A percentile compares a stretch with the other conserved stretches of the same genome.
phyloP scores from a whole-genome alignment of 768 basidiomycete species.

The Cystobasidium ongulense region DNA sequence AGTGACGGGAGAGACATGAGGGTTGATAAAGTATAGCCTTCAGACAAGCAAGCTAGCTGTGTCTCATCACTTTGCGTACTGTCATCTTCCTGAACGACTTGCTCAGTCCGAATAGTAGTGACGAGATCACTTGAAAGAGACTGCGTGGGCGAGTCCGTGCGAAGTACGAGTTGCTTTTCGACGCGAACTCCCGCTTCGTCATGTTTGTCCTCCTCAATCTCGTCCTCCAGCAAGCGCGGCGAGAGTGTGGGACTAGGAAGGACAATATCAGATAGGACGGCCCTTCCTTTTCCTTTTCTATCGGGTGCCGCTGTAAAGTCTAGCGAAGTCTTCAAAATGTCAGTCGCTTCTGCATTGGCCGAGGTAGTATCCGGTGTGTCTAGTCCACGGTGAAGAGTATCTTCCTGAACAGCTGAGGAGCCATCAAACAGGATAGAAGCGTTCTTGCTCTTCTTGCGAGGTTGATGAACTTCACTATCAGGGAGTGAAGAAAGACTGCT shows the following conservation, averaged over 20 bases:
- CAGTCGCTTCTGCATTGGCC: neutral
- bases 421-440: neutral
- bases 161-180: neutral
- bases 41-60: slow-evolving; percentile 20
- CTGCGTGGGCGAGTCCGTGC: neutral
- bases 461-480: neutral
- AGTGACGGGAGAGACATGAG: slow-evolving; percentile 78
- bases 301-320: neutral
- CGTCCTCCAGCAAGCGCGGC: neutral
- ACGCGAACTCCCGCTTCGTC: neutral
- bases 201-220: neutral
- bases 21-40: slow-evolving; percentile 56
- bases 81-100: neutral
- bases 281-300: neutral
- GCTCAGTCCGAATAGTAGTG: neutral
- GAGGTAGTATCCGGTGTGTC: neutral
- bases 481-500: neutral
- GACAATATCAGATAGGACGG: neutral
- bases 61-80: neutral
- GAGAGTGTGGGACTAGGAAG: neutral
- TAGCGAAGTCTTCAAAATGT: neutral
- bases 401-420: neutral
- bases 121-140: neutral
- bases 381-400: neutral
- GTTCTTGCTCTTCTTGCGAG: neutral